Percentiles rank a stretch among this genome's conserved stretches.
Conservation (phyloP, 2,329 filamentous ascomycete genomes). For the Penicillium sp. region DNA sequence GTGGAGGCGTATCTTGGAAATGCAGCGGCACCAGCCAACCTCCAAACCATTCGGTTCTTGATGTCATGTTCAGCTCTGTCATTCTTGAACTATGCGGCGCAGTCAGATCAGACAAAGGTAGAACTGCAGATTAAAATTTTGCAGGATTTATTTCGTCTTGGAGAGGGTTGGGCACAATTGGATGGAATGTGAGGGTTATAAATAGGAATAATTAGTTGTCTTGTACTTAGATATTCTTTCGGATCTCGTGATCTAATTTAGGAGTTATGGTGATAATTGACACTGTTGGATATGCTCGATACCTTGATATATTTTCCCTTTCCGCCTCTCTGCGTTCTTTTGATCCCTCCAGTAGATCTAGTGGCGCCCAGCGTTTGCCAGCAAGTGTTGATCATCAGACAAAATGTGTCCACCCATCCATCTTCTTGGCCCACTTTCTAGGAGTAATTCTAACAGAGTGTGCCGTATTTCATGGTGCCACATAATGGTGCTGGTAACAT, state of each 20-base stretch:
- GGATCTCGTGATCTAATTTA: background rate
- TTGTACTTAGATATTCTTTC: slow-evolving; percentile 1
- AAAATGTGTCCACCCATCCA: background rate
- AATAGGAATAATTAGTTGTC: background rate
- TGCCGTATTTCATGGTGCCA: background rate
- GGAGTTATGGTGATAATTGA: background rate
- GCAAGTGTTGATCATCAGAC: background rate
- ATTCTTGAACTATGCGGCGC: slow-evolving; percentile 1
- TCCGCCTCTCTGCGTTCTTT: background rate
- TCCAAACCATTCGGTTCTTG: background rate
- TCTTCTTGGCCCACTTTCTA: background rate
- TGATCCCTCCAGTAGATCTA: background rate
- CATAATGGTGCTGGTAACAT: background rate
- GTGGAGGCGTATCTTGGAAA: slow-evolving; percentile 1
- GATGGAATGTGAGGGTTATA: background rate
- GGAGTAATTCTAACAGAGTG: background rate
- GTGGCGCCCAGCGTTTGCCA: background rate
- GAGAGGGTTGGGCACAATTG: background rate
- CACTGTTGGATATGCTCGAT: background rate
- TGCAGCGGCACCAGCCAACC: background rate
- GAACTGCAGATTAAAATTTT: background rate
- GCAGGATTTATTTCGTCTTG: background rate
- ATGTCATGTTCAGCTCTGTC: slow-evolving; percentile 4
- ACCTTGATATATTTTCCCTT: background rate
- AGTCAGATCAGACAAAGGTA: background rate